A percentile compares a stretch with the other conserved stretches of the same genome.
Evolutionary conservation across 805 yeast species (phyloP).

Genomic region (Cyberlindnera mrakii): DNA sequence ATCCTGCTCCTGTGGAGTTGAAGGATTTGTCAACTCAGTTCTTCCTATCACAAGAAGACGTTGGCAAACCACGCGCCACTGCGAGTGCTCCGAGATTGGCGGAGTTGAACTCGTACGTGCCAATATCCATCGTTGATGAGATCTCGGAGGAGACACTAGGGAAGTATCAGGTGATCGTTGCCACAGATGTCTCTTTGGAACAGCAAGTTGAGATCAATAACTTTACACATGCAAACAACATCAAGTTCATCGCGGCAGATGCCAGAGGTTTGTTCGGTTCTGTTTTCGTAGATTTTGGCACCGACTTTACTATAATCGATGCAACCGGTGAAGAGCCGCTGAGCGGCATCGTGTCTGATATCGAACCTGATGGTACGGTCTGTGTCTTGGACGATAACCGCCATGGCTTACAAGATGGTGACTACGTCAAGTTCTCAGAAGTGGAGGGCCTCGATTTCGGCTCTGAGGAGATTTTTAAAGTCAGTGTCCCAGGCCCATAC

Average conservation of each 20-base stretch:
- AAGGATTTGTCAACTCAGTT: constrained; percentile 86
- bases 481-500: constrained; percentile 90
- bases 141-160: constrained; percentile 49
- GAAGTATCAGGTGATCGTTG: constrained; percentile 73
- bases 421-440: constrained; percentile 80
- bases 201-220: constrained; percentile 71
- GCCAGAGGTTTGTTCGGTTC: constrained; percentile 84
- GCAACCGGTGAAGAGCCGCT: constrained; percentile 90
- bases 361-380: constrained; percentile 85
- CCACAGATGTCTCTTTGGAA: constrained; percentile 69
- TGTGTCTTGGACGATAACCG: constrained; percentile 87
- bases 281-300: constrained; percentile 88
- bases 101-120: constrained; percentile 88
- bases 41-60: constrained; percentile 62
- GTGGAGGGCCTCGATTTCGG: constrained; percentile 77
- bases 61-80: constrained; percentile 74
- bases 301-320: constrained; percentile 72
- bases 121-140: constrained; percentile 58
- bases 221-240: constrained; percentile 64
- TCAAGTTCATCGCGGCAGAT: constrained; percentile 78
- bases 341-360: constrained; percentile 82
- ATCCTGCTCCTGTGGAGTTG: constrained; percentile 61
- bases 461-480: constrained; percentile 65
- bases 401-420: constrained; percentile 92
- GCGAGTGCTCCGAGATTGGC: constrained; percentile 63